Evolutionary conservation across 495 filamentous ascomycete genomes (phyloP).

Genomic region (Polyplosphaeria fusca): DNA sequence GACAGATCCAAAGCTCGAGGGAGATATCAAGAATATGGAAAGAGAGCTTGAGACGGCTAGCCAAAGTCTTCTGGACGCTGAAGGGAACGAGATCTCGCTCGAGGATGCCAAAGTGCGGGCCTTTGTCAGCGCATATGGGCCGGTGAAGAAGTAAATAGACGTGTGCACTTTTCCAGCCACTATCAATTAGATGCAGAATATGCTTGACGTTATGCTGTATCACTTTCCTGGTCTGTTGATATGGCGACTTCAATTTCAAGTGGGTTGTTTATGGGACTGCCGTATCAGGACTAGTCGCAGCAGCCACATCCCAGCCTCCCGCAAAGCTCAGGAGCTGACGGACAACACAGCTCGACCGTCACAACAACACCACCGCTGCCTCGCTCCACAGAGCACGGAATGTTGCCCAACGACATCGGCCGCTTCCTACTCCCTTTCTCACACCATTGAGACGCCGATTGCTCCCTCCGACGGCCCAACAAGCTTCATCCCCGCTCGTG

Average conservation of each 20-base stretch:
- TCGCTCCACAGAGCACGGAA: conserved; percentile 13
- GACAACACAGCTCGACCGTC: conserved; percentile 19
- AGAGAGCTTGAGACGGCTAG: conserved; percentile 14
- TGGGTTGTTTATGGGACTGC: no score
- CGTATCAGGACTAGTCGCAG: conserved; percentile 5
- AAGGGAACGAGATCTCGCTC: conserved; percentile 26
- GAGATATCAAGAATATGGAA: conserved; percentile 18
- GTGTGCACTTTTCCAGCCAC: no score
- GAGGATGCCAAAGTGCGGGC: no score
- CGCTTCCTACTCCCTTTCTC: conserved; percentile 6
- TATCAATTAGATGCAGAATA: no score
- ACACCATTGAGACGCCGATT: conserved; percentile 8
- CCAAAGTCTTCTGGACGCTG: conserved; percentile 10
- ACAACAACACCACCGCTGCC: conserved; percentile 19
- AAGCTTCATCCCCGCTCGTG: background rate
- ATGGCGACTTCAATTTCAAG: no score
- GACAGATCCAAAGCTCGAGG: conserved; percentile 12
- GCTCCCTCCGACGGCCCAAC: background rate
- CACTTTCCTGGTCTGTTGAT: no score
- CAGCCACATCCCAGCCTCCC: conserved; percentile 19
- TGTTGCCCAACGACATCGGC: conserved; percentile 14
- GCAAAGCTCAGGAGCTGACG: conserved; percentile 19
- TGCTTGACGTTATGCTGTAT: no score
- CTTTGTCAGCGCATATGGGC: no score
- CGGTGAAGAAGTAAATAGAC: no score